phyloP scores from a whole-genome alignment of 2,329 filamentous ascomycete genomes.

The Pseudogymnoascus sp. region DNA sequence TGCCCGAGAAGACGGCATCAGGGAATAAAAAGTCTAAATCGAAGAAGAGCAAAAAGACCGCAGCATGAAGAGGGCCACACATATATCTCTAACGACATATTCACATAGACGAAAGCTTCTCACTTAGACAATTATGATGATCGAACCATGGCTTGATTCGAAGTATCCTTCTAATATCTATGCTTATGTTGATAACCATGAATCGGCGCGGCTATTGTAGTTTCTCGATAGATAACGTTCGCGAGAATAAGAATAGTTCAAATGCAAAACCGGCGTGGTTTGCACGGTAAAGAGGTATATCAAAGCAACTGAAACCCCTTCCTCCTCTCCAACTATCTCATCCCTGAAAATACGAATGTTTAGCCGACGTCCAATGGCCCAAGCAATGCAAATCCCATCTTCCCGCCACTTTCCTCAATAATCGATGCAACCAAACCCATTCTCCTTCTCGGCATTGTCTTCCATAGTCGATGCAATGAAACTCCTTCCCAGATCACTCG shows the following conservation, averaged over 20 bases:
- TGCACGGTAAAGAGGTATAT: not conserved
- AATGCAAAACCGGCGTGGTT: not conserved
- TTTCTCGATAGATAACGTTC: not conserved
- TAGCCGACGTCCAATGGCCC: not conserved
- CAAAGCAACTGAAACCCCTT: not conserved
- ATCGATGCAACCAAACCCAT: not conserved
- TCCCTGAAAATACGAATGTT: not conserved
- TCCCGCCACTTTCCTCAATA: not conserved
- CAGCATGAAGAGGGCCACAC: not conserved
- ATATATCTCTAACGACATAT: not conserved
- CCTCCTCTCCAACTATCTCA: not conserved
- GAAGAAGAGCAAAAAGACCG: not conserved
- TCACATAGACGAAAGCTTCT: not conserved
- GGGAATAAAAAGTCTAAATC: not conserved
- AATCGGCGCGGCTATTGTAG: not conserved
- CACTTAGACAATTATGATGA: not conserved
- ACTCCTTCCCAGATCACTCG: not conserved
- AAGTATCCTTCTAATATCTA: not conserved
- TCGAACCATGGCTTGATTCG: not conserved
- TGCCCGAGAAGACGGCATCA: not conserved
- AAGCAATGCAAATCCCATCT: not conserved
- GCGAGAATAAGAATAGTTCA: not conserved
- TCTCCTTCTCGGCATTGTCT: not conserved
- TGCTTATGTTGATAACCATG: not conserved
- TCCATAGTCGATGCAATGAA: not conserved